These are phyloP conservation scores for Gossypium mustelinum DNA, from an alignment of 345 rosid genomes.

Conservation along the genomic window DNA sequence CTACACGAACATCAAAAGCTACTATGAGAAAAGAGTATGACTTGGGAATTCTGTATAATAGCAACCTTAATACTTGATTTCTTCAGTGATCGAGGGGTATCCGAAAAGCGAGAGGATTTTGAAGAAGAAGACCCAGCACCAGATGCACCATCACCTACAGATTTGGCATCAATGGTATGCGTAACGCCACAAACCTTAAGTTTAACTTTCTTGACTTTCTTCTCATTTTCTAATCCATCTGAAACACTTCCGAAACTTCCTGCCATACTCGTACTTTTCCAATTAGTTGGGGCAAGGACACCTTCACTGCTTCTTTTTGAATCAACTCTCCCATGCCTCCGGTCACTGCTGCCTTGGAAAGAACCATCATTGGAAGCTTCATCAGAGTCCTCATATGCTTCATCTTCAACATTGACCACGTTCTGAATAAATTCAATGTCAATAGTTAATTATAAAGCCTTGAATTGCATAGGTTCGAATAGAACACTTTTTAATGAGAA, in stretches of 20 bases:
- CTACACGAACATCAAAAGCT: background rate
- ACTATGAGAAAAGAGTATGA: background rate
- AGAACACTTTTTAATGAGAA: slow-evolving; percentile 8
- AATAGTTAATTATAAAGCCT: slow-evolving; percentile 20
- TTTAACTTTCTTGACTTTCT: slow-evolving; percentile 44
- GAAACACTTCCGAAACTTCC: slow-evolving; percentile 27
- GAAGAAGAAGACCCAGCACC: slow-evolving; percentile 22
- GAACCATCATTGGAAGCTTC: slow-evolving; percentile 65
- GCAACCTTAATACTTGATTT: slow-evolving; percentile 18
- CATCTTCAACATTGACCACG: slow-evolving; percentile 41
- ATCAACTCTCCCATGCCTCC: slow-evolving; percentile 33
- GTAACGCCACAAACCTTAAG: slow-evolving; percentile 42
- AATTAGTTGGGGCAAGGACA: slow-evolving; percentile 41
- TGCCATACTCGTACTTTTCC: slow-evolving; percentile 28
- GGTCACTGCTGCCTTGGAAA: slow-evolving; percentile 45
- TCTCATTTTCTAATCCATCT: slow-evolving; percentile 37
- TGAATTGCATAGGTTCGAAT: slow-evolving; percentile 15
- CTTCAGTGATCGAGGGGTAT: slow-evolving; percentile 16
- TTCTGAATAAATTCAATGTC: slow-evolving; percentile 38
- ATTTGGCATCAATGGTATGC: slow-evolving; percentile 37
- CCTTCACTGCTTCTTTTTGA: slow-evolving; percentile 39
- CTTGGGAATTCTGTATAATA: background rate
- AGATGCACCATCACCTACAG: slow-evolving; percentile 28
- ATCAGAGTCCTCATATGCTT: slow-evolving; percentile 54
- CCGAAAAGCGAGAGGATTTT: slow-evolving; percentile 25